phyloP scores from a whole-genome alignment of 2,329 filamentous ascomycete genomes.

The Exophiala aquamarina region DNA sequence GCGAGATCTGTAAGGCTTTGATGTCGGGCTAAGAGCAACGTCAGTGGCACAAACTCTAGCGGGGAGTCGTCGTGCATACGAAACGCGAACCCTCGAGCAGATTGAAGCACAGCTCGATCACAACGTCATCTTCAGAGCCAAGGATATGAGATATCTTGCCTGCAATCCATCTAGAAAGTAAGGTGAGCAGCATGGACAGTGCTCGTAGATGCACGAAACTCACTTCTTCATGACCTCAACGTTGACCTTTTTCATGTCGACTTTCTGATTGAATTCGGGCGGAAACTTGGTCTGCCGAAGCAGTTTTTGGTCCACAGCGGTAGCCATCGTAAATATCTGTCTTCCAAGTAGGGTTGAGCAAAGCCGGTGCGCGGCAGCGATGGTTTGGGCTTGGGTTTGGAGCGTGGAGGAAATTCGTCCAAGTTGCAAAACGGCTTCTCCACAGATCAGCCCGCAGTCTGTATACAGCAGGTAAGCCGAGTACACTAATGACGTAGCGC shows the following conservation, averaged over 20 bases:
- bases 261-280: constrained; percentile 88
- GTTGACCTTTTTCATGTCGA: constrained; percentile 97
- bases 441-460: too few relatives aligned
- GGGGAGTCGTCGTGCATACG: constrained; percentile 54
- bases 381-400: too few relatives aligned
- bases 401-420: too few relatives aligned
- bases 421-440: too few relatives aligned
- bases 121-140: constrained; percentile 91
- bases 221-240: constrained; percentile 97
- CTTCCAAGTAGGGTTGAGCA: background rate
- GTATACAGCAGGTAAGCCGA: too few relatives aligned
- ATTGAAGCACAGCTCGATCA: constrained; percentile 78
- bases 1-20: constrained; percentile 89
- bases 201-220: constrained; percentile 34
- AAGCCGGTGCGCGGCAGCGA: too few relatives aligned
- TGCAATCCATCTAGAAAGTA: constrained; percentile 77
- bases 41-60: constrained; percentile 5
- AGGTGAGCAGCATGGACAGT: constrained; percentile 8
- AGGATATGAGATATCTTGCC: constrained; percentile 83
- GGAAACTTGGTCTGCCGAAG: constrained; percentile 92
- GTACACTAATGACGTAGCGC: too few relatives aligned
- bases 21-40: constrained; percentile 73
- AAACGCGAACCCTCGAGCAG: constrained; percentile 71
- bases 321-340: constrained; percentile 34
- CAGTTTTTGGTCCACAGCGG: constrained; percentile 83